Evolutionary conservation across 1,139 yeast species (phyloP).

Genomic region (Debaryomyces psychrophilus): DNA sequence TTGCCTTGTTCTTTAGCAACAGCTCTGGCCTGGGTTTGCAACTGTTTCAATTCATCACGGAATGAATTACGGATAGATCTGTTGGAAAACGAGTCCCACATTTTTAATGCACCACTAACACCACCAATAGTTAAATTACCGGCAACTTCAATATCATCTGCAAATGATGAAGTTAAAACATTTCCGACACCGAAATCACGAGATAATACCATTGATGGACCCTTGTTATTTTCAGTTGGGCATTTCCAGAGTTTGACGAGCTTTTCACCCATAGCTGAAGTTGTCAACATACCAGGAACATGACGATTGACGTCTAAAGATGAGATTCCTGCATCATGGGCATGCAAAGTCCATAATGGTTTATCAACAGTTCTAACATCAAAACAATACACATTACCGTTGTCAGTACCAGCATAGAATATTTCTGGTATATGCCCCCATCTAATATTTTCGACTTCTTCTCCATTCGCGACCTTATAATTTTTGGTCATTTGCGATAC

Average conservation of each 20-base stretch:
- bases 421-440: conserved; percentile 67
- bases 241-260: conserved; percentile 86
- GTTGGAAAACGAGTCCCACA: conserved; percentile 92
- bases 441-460: conserved; percentile 81
- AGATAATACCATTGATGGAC: conserved; percentile 87
- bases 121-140: conserved; percentile 91
- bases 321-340: conserved; percentile 93
- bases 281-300: conserved; percentile 75
- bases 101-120: conserved; percentile 76
- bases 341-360: conserved; percentile 94
- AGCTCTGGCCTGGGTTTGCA: conserved; percentile 60
- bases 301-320: conserved; percentile 70
- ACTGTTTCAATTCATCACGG: conserved; percentile 54
- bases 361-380: conserved; percentile 73
- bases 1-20: conserved; percentile 58
- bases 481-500: conserved; percentile 59
- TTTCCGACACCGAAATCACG: conserved; percentile 96
- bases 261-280: conserved; percentile 93
- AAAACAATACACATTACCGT: conserved; percentile 86
- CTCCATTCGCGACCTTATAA: conserved; percentile 62
- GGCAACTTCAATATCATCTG: conserved; percentile 84
- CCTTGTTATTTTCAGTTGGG: conserved; percentile 42
- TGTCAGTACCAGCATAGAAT: conserved; percentile 89
- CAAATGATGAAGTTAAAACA: conserved; percentile 80
- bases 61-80: conserved; percentile 74